These are phyloP conservation scores for Colletotrichum sp. DNA, from an alignment of 2,329 filamentous ascomycete genomes.

Conservation along the genomic window DNA sequence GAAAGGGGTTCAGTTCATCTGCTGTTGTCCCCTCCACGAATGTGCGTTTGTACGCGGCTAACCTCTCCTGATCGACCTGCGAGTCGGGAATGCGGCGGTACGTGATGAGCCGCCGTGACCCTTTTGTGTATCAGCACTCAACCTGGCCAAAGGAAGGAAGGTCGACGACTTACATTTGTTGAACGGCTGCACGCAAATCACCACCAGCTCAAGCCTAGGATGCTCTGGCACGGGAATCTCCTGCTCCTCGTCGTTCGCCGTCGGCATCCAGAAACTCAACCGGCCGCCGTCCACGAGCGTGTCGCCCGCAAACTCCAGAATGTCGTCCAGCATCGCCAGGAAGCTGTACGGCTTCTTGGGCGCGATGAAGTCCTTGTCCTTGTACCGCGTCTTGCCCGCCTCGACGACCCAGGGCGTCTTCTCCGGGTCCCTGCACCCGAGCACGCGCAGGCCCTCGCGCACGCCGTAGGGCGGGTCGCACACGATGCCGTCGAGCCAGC, in stretches of 20 bases:
- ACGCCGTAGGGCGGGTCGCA: constrained; percentile 98
- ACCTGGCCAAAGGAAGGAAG: background rate
- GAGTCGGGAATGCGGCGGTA: constrained; percentile 75
- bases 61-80: constrained; percentile 51
- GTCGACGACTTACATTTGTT: constrained; percentile 72
- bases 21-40: constrained; percentile 52
- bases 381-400: constrained; percentile 72
- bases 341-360: constrained; percentile 95
- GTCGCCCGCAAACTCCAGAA: constrained; percentile 79
- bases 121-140: constrained; percentile 41
- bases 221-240: constrained; percentile 81
- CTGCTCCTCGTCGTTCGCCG: constrained; percentile 78
- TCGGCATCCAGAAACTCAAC: constrained; percentile 97
- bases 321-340: constrained; percentile 86
- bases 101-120: constrained; percentile 88
- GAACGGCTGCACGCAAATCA: constrained; percentile 84
- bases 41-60: constrained; percentile 36
- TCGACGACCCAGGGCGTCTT: constrained; percentile 66
- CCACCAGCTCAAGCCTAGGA: constrained; percentile 74
- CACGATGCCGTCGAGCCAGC: constrained; percentile 85
- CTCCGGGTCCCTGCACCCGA: constrained; percentile 75
- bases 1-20: constrained; percentile 66
- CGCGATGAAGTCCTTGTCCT: constrained; percentile 77
- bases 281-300: constrained; percentile 81
- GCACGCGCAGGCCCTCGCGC: constrained; percentile 85